These are phyloP conservation scores for Leucocoprinus sp. DNA, from an alignment of 768 basidiomycete genomes.

Conservation along the genomic window DNA sequence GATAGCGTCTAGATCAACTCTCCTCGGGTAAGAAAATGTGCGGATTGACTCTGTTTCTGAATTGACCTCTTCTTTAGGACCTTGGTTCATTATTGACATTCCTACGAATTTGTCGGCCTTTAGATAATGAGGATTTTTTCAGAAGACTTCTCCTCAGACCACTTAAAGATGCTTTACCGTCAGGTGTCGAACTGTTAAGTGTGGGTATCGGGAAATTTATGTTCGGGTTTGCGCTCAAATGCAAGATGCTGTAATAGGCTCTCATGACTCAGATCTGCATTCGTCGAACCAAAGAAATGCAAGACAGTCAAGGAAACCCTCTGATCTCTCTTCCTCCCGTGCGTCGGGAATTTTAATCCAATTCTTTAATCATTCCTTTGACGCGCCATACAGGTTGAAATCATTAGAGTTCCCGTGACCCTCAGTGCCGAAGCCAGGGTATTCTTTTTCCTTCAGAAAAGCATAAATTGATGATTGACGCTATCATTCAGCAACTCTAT, in stretches of 20 bases:
- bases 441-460: conserved; percentile 15
- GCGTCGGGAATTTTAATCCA: conserved; percentile 12
- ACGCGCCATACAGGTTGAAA: conserved; percentile 60
- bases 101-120: conserved; percentile 74
- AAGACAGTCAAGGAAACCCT: conserved; percentile 65
- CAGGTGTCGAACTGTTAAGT: conserved; percentile 63
- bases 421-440: conserved; percentile 61
- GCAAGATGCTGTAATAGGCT: conserved; percentile 46
- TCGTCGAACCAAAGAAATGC: conserved; percentile 86
- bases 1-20: conserved; percentile 57
- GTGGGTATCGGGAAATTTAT: conserved; percentile 30
- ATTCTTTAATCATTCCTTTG: conserved; percentile 2
- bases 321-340: conserved; percentile 73
- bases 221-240: conserved; percentile 9
- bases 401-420: conserved; percentile 64
- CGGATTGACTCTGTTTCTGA: not conserved
- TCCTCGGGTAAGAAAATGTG: conserved; percentile 42
- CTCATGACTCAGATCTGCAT: conserved; percentile 75
- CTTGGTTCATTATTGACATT: conserved; percentile 83
- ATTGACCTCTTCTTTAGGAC: conserved; percentile 40
- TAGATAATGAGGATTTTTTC: conserved; percentile 80
- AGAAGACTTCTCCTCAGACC: conserved; percentile 74
- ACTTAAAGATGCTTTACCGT: conserved; percentile 56
- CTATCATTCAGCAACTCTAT: conserved; percentile 43
- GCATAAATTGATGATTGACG: conserved; percentile 3